Percentiles rank a stretch among this genome's conserved stretches.
Evolutionary conservation across 768 basidiomycete species (phyloP).

Genomic region (Boletus sp.): DNA sequence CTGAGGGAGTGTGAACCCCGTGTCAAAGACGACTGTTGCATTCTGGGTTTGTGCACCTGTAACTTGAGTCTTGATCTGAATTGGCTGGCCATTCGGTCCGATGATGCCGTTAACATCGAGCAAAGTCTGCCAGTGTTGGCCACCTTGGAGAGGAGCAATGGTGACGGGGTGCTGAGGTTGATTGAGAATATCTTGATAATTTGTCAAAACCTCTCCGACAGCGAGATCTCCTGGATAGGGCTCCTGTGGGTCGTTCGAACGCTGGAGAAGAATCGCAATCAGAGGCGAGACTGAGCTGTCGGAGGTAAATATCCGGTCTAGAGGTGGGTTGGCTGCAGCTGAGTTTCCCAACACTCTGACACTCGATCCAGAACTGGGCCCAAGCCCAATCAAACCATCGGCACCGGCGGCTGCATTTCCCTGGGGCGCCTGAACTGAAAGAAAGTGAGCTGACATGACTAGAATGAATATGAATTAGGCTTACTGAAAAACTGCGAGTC

Average conservation of each 20-base stretch:
- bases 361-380: constrained; percentile 56
- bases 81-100: constrained; percentile 55
- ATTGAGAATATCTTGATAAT: constrained; percentile 46
- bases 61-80: constrained; percentile 47
- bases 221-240: constrained; percentile 60
- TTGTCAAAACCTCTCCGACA: constrained; percentile 54
- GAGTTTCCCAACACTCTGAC: constrained; percentile 38
- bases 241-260: constrained; percentile 52
- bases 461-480: neutral
- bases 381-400: constrained; percentile 53
- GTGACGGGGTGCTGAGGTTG: constrained; percentile 54
- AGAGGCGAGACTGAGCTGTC: constrained; percentile 57
- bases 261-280: constrained; percentile 63
- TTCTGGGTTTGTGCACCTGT: constrained; percentile 41
- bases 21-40: constrained; percentile 63
- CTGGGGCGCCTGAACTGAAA: constrained; percentile 20
- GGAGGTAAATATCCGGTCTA: constrained; percentile 65
- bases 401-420: constrained; percentile 11
- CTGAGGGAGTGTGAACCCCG: constrained; percentile 68
- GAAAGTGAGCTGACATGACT: constrained; percentile 1
- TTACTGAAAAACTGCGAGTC: constrained; percentile 38
- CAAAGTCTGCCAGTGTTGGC: constrained; percentile 66
- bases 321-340: constrained; percentile 47
- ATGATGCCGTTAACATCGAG: constrained; percentile 62
- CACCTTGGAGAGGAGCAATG: constrained; percentile 32